Percentiles rank a stretch among this genome's conserved stretches.
These are phyloP conservation scores for Vitis cinerea DNA, from an alignment of 164 flowering plant species.

Conservation along the genomic window DNA sequence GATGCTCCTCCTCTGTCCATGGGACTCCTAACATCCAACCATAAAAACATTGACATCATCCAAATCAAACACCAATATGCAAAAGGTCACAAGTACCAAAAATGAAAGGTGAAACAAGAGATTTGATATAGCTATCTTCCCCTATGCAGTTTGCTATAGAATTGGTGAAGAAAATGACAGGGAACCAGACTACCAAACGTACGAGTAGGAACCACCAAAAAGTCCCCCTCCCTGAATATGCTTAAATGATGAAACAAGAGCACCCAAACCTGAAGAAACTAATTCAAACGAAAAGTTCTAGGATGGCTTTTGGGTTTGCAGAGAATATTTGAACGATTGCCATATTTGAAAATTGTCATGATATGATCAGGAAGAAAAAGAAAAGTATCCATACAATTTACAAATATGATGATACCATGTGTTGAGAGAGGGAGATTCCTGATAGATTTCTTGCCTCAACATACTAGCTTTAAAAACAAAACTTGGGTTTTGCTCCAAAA, in stretches of 20 bases:
- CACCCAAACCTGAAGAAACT: background rate
- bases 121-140: too few relatives aligned
- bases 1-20: constrained; percentile 90
- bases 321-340: background rate
- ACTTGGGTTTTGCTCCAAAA: too few relatives aligned
- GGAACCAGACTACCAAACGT: background rate
- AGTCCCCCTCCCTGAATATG: background rate
- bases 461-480: too few relatives aligned
- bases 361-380: background rate
- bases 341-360: background rate
- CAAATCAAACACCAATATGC: too few relatives aligned
- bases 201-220: background rate
- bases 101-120: too few relatives aligned
- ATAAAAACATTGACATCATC: background rate
- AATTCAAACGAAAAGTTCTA: background rate
- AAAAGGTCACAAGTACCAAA: too few relatives aligned
- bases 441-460: too few relatives aligned
- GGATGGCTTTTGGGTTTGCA: background rate
- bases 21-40: constrained; percentile 55
- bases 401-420: background rate
- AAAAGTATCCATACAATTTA: background rate
- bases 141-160: background rate
- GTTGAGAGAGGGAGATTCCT: background rate
- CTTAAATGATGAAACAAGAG: background rate
- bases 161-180: background rate